Conservation (phyloP, 2,329 filamentous ascomycete species). For the Amphichorda felina region DNA sequence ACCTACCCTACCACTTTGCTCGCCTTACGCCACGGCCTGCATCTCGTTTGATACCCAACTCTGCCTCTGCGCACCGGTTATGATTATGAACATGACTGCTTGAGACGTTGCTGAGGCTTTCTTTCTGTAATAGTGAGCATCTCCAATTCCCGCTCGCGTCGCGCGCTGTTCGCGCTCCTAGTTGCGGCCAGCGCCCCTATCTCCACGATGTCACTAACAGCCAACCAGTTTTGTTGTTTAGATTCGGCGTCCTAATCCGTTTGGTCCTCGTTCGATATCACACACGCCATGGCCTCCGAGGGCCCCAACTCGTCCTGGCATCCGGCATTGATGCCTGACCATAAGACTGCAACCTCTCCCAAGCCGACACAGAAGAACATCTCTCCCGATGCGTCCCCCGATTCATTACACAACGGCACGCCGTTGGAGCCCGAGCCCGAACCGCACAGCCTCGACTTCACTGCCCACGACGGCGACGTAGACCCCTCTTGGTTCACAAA, state of each 20-base stretch:
- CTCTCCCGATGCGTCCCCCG: constrained; percentile 4
- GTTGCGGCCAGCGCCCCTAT: neutral
- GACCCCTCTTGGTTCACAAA: constrained; percentile 1
- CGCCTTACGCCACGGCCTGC: no score
- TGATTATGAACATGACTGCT: no score
- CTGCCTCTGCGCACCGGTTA: no score
- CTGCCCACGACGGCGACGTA: neutral
- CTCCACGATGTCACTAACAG: neutral
- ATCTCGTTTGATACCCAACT: no score
- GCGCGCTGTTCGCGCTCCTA: neutral
- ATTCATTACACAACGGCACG: constrained; percentile 6
- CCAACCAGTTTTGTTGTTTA: neutral
- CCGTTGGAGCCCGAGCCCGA: constrained; percentile 4
- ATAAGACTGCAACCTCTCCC: constrained; percentile 8
- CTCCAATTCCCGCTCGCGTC: neutral
- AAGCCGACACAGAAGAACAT: constrained; percentile 1
- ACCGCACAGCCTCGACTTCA: constrained; percentile 1
- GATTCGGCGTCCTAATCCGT: neutral
- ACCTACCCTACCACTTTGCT: no score
- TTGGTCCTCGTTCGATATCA: neutral
- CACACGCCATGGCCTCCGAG: constrained; percentile 22
- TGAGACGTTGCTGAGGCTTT: neutral
- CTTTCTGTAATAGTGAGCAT: constrained; percentile 6
- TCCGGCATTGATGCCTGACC: constrained; percentile 26
- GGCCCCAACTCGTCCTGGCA: constrained; percentile 24